Evolutionary conservation across 139 green algal genomes (phyloP), one percentile per base, ranked within the genome.

Genomic region (Edaphochlamys debaryana): DNA sequence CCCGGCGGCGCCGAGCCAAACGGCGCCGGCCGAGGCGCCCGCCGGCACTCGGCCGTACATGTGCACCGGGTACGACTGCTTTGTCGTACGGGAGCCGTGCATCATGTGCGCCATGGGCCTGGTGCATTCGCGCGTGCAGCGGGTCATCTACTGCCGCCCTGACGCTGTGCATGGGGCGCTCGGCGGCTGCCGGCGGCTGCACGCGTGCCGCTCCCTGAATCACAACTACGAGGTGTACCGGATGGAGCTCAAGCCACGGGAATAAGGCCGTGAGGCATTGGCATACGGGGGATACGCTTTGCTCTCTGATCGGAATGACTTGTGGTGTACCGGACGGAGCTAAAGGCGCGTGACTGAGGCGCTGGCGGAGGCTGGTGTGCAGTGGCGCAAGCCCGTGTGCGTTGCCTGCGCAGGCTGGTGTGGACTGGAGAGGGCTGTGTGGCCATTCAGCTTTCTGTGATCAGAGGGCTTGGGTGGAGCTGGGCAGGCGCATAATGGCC

Each of bases 71-170:
- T 98, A 91, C 48, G 97, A 99, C 77, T 91, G 72, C 56, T 98
- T 97, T 82, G 27, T 98, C 0, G 67, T 95, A 41, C 80, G 79
- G 3, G 97, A 99, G 91, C 97, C 97, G 0, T 99, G 97, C 86
- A 82, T 89, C 13, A 99, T 99, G 97, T 99, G 96, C 73, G 94
- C 94, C 22, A 99, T 99, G 96, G 96, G 91, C 4, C 77, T 99
- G 79, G 91, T 97, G 83, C 96, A 99, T 89, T 95, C 90, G 1
- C 84, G 96, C 0, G 67, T 98, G 32, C 68, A 91, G 63, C 77
- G 96, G 0, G 92, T 99, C 1, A 68, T 98, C 0, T 97, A 90
- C 82, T 93, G 86, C 63, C 19, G 58, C 19, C 42, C 72, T 2
- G 89, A 96, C 71, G 9, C 11, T 0, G 2, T 7, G 3, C 13